Evolutionary conservation across 1,139 yeast species (phyloP).

Genomic region (Sugiyamaella pinicola): DNA sequence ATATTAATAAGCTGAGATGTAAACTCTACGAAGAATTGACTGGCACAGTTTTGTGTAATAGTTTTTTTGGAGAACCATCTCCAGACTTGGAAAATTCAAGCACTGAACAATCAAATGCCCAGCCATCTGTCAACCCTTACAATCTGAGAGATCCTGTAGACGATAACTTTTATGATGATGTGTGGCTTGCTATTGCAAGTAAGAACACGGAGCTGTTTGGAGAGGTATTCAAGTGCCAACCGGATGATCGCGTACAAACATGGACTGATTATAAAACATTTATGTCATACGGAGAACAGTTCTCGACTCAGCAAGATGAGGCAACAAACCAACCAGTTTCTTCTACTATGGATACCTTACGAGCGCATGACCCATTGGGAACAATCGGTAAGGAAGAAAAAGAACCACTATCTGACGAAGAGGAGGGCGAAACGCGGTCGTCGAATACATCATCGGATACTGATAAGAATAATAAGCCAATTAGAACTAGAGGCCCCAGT

Average conservation of each 20-base stretch:
- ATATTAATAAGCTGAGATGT: constrained; percentile 27
- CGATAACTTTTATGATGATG: constrained; percentile 75
- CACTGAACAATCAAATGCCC: constrained; percentile 12
- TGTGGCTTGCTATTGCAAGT: constrained; percentile 85
- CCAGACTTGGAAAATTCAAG: constrained; percentile 1
- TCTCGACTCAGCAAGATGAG: constrained; percentile 42
- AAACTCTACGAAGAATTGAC: constrained; percentile 28
- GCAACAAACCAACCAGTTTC: constrained; percentile 26
- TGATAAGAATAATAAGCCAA: neutral
- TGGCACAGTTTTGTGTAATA: constrained; percentile 4
- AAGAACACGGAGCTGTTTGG: constrained; percentile 82
- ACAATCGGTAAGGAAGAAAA: constrained; percentile 20
- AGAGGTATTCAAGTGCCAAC: constrained; percentile 89
- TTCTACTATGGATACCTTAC: constrained; percentile 23
- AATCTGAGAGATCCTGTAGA: constrained; percentile 83
- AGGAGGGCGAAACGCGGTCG: constrained; percentile 8
- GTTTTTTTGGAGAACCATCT: constrained; percentile 7
- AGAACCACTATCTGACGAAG: constrained; percentile 13
- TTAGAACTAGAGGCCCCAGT: neutral
- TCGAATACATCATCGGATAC: constrained; percentile 11
- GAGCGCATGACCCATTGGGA: constrained; percentile 33
- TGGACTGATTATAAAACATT: constrained; percentile 89
- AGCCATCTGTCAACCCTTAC: constrained; percentile 74
- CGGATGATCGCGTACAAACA: constrained; percentile 81
- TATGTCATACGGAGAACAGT: constrained; percentile 43